These are phyloP conservation scores for Trypanosoma theileri DNA, from an alignment of 208 protist genomes.

Conservation along the genomic window DNA sequence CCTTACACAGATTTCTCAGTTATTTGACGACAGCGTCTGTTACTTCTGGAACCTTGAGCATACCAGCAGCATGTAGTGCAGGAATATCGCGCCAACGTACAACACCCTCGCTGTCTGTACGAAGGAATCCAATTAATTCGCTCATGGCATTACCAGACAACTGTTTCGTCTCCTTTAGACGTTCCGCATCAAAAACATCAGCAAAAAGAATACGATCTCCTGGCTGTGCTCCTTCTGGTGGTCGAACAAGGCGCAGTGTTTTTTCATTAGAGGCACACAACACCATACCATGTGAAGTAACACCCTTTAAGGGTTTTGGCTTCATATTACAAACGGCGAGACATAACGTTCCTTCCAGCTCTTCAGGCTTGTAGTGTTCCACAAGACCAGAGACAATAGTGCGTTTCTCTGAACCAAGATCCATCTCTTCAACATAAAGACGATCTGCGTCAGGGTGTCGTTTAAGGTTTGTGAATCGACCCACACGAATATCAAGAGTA, in stretches of 20 bases:
- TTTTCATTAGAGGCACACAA: conserved; percentile 81
- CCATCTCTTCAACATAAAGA: conserved; percentile 93
- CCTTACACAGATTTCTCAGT: not conserved
- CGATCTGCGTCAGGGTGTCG: conserved; percentile 83
- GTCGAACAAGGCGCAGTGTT: conserved; percentile 51
- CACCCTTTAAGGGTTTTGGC: conserved; percentile 85
- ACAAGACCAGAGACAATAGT: conserved; percentile 92
- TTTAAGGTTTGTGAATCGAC: conserved; percentile 74
- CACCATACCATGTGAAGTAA: conserved; percentile 93
- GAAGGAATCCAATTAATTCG: conserved; percentile 64
- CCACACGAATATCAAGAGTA: conserved; percentile 76
- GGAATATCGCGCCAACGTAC: conserved; percentile 66
- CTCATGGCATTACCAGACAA: conserved; percentile 53
- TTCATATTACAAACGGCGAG: conserved; percentile 94
- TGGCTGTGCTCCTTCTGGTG: conserved; percentile 55
- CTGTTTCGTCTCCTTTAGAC: conserved; percentile 24
- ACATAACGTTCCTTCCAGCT: conserved; percentile 76
- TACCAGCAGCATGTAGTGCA: conserved; percentile 36
- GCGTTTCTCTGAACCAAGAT: conserved; percentile 86
- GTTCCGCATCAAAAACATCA: conserved; percentile 28
- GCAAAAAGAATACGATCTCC: conserved; percentile 73
- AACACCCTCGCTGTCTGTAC: conserved; percentile 48
- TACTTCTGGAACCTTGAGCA: conserved; percentile 30
- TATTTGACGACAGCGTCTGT: conserved; percentile 47
- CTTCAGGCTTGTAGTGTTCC: conserved; percentile 65